These are phyloP conservation scores for Ciborinia camelliae DNA, from an alignment of 2,329 filamentous ascomycete genomes.

Conservation along the genomic window DNA sequence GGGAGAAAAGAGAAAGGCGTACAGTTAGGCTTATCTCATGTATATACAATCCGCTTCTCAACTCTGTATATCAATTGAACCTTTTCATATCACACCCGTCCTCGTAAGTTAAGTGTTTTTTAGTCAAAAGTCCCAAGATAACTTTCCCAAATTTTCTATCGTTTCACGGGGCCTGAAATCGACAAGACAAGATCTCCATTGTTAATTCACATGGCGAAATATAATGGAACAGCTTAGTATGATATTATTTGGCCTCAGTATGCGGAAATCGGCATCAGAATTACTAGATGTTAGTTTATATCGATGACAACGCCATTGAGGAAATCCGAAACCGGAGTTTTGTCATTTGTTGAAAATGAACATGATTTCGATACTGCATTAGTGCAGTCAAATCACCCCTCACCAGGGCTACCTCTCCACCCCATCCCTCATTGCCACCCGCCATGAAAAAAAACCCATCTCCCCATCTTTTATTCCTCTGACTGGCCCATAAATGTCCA, in stretches of 20 bases:
- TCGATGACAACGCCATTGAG: too few relatives aligned
- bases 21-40: conserved; percentile 1
- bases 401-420: background rate
- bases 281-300: too few relatives aligned
- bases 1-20: background rate
- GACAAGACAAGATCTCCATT: too few relatives aligned
- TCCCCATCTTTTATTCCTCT: too few relatives aligned
- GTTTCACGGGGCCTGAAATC: background rate
- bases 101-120: background rate
- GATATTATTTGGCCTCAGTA: too few relatives aligned
- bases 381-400: background rate
- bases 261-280: too few relatives aligned
- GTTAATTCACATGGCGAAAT: too few relatives aligned
- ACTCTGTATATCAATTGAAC: conserved; percentile 5
- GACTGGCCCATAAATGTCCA: too few relatives aligned
- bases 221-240: too few relatives aligned
- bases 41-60: conserved; percentile 6
- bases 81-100: background rate
- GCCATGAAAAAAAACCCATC: background rate
- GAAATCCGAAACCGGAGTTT: too few relatives aligned
- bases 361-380: background rate
- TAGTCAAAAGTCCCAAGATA: background rate
- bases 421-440: background rate
- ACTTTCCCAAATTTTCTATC: background rate
- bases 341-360: conserved; percentile 6